Percentiles rank a stretch among this genome's conserved stretches.
phyloP scores from a whole-genome alignment of 129 eudicot species.

The Oenanthe sinensis region DNA sequence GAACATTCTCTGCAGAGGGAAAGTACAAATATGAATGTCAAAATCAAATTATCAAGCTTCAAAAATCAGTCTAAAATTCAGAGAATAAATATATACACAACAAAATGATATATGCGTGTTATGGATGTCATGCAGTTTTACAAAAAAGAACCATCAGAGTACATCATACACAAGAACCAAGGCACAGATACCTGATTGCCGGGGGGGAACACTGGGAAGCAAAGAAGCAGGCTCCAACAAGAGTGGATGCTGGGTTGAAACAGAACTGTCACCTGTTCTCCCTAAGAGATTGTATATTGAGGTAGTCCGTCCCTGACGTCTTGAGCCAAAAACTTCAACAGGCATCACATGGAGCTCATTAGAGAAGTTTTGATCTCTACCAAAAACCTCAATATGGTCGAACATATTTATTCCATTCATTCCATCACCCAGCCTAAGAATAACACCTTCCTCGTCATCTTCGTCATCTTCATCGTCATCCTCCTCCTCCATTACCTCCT shows the following conservation, averaged over 20 bases:
- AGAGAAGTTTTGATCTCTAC: constrained; percentile 64
- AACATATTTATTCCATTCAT: constrained; percentile 90
- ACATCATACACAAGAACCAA: neutral
- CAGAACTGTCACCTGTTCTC: constrained; percentile 64
- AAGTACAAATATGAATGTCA: neutral
- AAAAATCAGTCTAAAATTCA: neutral
- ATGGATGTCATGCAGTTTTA: neutral
- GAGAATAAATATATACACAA: neutral
- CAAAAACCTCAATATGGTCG: constrained; percentile 95
- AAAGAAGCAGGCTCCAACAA: constrained; percentile 66
- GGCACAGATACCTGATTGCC: constrained; percentile 52
- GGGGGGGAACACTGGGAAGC: constrained; percentile 33
- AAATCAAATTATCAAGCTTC: neutral
- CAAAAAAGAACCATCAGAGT: neutral
- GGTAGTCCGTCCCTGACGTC: constrained; percentile 89
- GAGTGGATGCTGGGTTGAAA: constrained; percentile 76
- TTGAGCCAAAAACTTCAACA: constrained; percentile 91
- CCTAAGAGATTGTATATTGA: constrained; percentile 89
- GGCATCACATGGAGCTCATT: constrained; percentile 94
- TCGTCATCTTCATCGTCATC: constrained; percentile 76
- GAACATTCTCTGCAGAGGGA: constrained; percentile 43
- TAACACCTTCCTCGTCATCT: constrained; percentile 87
- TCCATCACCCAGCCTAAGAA: constrained; percentile 75
- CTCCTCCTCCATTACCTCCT: constrained; percentile 89
- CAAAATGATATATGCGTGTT: neutral